phyloP scores from a whole-genome alignment of 768 basidiomycete species.

The Suillus sp. region DNA sequence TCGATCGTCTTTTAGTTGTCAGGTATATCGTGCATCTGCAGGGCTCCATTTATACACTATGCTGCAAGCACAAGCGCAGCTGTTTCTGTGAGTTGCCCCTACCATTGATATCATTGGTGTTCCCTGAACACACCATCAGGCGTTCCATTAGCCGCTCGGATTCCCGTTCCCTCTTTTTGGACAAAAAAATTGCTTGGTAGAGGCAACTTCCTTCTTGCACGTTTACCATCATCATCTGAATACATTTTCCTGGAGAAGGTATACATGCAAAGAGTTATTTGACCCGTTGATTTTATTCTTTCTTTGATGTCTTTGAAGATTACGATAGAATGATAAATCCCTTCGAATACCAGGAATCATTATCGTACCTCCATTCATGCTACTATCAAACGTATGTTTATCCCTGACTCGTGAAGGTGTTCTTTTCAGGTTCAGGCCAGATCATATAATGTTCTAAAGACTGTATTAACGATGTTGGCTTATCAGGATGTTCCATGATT shows the following conservation, averaged over 20 bases:
- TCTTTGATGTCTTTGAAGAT: not conserved
- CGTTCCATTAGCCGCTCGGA: too few relatives aligned
- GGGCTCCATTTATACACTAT: too few relatives aligned
- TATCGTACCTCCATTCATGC: too few relatives aligned
- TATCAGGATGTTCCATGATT: too few relatives aligned
- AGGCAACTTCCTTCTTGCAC: conserved; percentile 32
- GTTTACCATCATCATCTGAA: too few relatives aligned
- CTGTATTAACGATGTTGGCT: too few relatives aligned
- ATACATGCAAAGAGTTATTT: conserved; percentile 24
- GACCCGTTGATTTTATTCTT: not conserved
- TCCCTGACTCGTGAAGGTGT: not conserved
- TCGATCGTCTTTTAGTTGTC: too few relatives aligned
- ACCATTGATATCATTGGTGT: not conserved
- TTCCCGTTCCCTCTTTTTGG: conserved; percentile 71
- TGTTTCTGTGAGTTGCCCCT: conserved; percentile 47
- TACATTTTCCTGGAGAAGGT: too few relatives aligned
- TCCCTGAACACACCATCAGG: conserved; percentile 29
- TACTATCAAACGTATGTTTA: too few relatives aligned
- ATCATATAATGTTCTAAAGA: not conserved
- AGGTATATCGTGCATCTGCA: too few relatives aligned
- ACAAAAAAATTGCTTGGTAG: conserved; percentile 68
- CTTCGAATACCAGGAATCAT: too few relatives aligned
- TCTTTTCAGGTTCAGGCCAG: not conserved
- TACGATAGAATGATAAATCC: not conserved
- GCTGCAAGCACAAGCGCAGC: conserved; percentile 68